Evolutionary conservation across 805 yeast genomes (phyloP), one percentile per base, ranked within the genome.

Genomic region (Metschnikowia aberdeeniae): DNA sequence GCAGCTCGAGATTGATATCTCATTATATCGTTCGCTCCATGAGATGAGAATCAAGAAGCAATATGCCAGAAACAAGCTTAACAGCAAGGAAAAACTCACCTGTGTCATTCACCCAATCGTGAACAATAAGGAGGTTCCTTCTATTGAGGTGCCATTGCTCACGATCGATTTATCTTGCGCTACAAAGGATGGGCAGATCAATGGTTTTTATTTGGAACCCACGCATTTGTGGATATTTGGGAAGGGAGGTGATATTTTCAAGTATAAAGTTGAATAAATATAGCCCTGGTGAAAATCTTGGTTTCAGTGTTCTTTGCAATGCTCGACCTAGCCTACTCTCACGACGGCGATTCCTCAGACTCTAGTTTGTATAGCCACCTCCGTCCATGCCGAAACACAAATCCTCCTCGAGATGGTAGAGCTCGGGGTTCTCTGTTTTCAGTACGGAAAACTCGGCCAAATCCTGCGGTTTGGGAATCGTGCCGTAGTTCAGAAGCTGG

Each of bases 361-460:
- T 32, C 41, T 44, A 44, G 37, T 44, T 44, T 19, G 42, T 40
- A 26, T 11, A 42, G 14, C 40, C 42, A 10, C 44, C 61, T 8
- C 73, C 74, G 54, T 72, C 76, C 56, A 72, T 58, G 6, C 76
- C 76, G 55, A 68, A 71, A 4, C 75, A 72, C 22, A 72, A 56
- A 42, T 72, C 76, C 50, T 71, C 75, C 48, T 72, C 76, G 32
- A 72, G 59, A 36, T 67, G 55, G 42, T 67, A 66, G 29, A 66
- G 58, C 29, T 68, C 73, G 5, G 57, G 54, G 42, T 60, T 55
- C 27, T 43, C 41, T 35, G 41, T 29, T 38, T 44, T 29, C 43
- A 43, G 42, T 45, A 63, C 54, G 6, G 66, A 48, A 43, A 71
- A 70, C 34, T 71, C 73, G 31, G 68, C 69, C 11, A 71, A 45